Percentiles rank a stretch among this genome's conserved stretches.
Conservation (phyloP, 495 filamentous ascomycete genomes). For the Lindgomyces ingoldianus region DNA sequence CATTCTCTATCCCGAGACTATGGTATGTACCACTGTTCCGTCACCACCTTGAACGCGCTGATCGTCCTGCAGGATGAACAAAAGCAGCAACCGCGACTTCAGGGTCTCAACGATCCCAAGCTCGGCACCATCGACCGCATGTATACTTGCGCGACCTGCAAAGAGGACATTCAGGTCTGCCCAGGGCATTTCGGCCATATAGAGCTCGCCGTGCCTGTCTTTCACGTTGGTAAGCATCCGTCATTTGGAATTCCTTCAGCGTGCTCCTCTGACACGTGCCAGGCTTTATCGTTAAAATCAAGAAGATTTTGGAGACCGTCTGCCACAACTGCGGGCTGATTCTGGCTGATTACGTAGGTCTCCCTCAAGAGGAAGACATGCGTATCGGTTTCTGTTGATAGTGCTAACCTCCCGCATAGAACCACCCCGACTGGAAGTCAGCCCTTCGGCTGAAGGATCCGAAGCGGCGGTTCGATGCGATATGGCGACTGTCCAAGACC, state of each 20-base stretch:
- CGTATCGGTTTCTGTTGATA: not conserved
- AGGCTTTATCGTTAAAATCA: slow-evolving; percentile 95
- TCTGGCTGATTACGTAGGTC: slow-evolving; percentile 90
- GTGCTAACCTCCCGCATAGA: slow-evolving; percentile 70
- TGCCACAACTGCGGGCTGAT: slow-evolving; percentile 98
- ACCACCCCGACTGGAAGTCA: slow-evolving; percentile 75
- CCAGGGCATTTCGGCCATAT: slow-evolving; percentile 98
- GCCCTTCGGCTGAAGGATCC: slow-evolving; percentile 83
- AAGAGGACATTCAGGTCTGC: slow-evolving; percentile 90
- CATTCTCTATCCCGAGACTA: slow-evolving; percentile 94
- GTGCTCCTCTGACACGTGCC: slow-evolving; percentile 42
- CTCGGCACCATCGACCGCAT: slow-evolving; percentile 93
- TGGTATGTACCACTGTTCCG: slow-evolving; percentile 56
- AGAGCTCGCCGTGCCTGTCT: slow-evolving; percentile 91
- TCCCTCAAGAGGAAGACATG: slow-evolving; percentile 54
- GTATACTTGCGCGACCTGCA: slow-evolving; percentile 91
- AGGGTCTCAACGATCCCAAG: slow-evolving; percentile 89
- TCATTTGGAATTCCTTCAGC: not conserved
- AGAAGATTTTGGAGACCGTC: slow-evolving; percentile 96
- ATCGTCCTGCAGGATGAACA: slow-evolving; percentile 68
- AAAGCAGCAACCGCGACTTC: slow-evolving; percentile 78
- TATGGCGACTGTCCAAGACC: slow-evolving; percentile 86
- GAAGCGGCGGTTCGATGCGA: slow-evolving; percentile 85
- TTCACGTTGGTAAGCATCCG: slow-evolving; percentile 67
- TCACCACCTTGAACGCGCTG: not conserved